These are phyloP conservation scores for Ilex asprella DNA, from an alignment of 257 asterid species.

Conservation along the genomic window DNA sequence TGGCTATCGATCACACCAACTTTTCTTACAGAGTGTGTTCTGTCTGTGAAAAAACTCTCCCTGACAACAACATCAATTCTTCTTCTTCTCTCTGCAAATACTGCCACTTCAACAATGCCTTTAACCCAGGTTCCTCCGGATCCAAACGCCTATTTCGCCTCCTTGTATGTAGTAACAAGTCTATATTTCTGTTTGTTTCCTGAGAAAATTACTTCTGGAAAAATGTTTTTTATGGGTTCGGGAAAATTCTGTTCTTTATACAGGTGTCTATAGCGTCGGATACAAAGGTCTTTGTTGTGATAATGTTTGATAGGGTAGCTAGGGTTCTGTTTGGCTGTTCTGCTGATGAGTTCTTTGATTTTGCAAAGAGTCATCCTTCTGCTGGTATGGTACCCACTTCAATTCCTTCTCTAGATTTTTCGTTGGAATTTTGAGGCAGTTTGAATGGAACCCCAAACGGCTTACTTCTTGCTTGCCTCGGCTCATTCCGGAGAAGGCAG, in stretches of 20 bases:
- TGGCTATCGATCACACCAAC: conserved; percentile 52
- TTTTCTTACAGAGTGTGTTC: conserved; percentile 64
- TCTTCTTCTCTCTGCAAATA: conserved; percentile 27
- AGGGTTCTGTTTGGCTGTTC: conserved; percentile 86
- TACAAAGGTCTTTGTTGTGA: conserved; percentile 54
- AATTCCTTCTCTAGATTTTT: conserved; percentile 1
- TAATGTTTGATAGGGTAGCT: conserved; percentile 89
- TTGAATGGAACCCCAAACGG: neutral
- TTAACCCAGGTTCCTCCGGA: conserved; percentile 36
- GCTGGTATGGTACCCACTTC: conserved; percentile 37
- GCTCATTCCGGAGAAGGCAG: too few relatives aligned
- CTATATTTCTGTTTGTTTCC: neutral
- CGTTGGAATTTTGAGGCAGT: neutral
- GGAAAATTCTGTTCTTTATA: conserved; percentile 7
- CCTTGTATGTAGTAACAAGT: conserved; percentile 45
- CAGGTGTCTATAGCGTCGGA: conserved; percentile 85
- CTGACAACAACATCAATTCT: conserved; percentile 23
- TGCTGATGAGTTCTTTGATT: conserved; percentile 75
- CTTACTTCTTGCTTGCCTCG: too few relatives aligned
- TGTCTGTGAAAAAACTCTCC: conserved; percentile 56
- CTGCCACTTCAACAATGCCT: conserved; percentile 37
- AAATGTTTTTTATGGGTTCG: too few relatives aligned
- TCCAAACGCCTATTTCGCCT: conserved; percentile 70
- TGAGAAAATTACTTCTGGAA: neutral
- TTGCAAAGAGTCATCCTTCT: conserved; percentile 60